These are phyloP conservation scores for Parafenestella ontariensis DNA, from an alignment of 2,329 filamentous ascomycete genomes.

Conservation along the genomic window DNA sequence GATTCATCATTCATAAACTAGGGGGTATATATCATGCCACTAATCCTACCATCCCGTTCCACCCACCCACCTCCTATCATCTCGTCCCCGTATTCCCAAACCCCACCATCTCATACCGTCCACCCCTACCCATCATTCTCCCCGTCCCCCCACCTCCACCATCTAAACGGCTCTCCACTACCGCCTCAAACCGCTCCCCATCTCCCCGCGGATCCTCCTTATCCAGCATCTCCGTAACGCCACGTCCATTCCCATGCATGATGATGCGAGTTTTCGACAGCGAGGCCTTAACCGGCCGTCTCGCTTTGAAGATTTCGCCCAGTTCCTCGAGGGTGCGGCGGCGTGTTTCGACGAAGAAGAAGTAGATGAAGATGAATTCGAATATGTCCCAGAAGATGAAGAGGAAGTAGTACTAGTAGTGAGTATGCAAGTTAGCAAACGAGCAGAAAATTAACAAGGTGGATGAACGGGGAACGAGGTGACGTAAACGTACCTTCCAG, in stretches of 20 bases:
- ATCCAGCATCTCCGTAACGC: conserved; percentile 42
- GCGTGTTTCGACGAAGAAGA: conserved; percentile 49
- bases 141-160: conserved; percentile 9
- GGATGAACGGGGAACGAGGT: neutral
- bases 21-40: no score
- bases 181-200: conserved; percentile 1
- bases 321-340: conserved; percentile 56
- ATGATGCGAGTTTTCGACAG: conserved; percentile 40
- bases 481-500: conserved; percentile 41
- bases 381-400: conserved; percentile 53
- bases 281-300: conserved; percentile 49
- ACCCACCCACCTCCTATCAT: neutral
- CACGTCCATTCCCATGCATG: conserved; percentile 35
- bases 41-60: no score
- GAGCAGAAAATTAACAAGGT: neutral
- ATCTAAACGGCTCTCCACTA: neutral
- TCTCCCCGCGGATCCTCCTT: conserved; percentile 27
- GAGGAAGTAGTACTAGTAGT: conserved; percentile 48
- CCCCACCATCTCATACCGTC: conserved; percentile 15
- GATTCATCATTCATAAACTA: no score
- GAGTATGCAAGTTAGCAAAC: neutral
- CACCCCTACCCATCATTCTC: conserved; percentile 6
- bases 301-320: conserved; percentile 51
- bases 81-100: conserved; percentile 8
- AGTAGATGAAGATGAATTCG: conserved; percentile 50